Conservation (phyloP, 2,329 filamentous ascomycete genomes). For the Pseudogymnoascus sp. region DNA sequence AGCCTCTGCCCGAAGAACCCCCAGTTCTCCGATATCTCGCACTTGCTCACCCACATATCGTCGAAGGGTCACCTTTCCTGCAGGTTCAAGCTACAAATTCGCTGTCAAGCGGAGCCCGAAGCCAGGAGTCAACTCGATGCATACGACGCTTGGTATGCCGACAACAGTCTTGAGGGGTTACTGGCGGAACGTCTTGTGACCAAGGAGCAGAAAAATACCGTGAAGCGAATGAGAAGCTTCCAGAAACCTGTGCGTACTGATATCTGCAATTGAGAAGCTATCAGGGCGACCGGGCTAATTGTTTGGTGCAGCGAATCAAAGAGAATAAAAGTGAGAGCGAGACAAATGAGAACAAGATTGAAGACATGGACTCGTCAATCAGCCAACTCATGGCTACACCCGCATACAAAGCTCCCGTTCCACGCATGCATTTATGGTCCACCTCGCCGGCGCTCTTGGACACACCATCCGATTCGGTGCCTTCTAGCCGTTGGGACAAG, state of each 20-base stretch:
- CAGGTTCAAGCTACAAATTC: constrained; percentile 74
- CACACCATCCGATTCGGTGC: background rate
- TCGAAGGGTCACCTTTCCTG: constrained; percentile 88
- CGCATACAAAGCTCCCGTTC: constrained; percentile 25
- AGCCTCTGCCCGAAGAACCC: constrained; percentile 75
- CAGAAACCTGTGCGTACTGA: background rate
- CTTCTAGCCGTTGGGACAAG: constrained; percentile 19
- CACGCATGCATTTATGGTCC: constrained; percentile 28
- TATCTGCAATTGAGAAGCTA: background rate
- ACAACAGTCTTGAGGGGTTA: constrained; percentile 63
- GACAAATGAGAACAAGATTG: background rate
- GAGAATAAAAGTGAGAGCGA: background rate
- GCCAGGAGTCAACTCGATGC: constrained; percentile 55
- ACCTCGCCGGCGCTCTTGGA: constrained; percentile 10
- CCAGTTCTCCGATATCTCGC: constrained; percentile 82
- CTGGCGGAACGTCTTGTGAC: constrained; percentile 71
- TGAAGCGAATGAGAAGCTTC: constrained; percentile 14
- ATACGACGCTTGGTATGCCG: constrained; percentile 74
- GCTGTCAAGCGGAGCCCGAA: constrained; percentile 58
- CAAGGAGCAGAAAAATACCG: constrained; percentile 62
- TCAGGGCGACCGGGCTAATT: background rate
- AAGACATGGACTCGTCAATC: background rate
- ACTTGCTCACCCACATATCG: constrained; percentile 83
- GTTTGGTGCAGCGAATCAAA: background rate
- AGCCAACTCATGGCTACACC: constrained; percentile 15